phyloP scores from a whole-genome alignment of 2,329 filamentous ascomycete species.

The Neonectria ditissima region DNA sequence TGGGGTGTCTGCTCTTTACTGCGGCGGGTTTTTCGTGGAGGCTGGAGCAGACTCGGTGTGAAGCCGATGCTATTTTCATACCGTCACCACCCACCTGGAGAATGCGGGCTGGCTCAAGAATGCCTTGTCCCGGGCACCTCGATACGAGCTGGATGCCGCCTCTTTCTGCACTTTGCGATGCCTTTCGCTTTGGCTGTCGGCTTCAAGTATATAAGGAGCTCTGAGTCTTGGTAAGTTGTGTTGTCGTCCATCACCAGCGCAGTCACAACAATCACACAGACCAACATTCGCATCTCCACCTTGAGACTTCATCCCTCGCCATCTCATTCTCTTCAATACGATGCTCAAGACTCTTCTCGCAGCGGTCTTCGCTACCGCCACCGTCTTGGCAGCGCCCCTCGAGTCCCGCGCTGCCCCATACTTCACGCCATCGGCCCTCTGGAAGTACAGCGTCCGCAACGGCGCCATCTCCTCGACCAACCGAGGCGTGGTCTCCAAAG shows the following conservation, averaged over 20 bases:
- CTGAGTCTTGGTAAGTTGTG: not conserved
- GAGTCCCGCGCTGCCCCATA: slow-evolving; percentile 25
- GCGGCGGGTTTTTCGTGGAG: slow-evolving; percentile 17
- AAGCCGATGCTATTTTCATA: slow-evolving; percentile 25
- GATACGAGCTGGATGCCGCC: slow-evolving; percentile 3
- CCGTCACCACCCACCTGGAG: not conserved
- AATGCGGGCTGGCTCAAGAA: not conserved
- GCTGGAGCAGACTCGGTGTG: slow-evolving; percentile 9
- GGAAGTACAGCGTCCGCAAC: slow-evolving; percentile 39
- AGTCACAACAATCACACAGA: not conserved
- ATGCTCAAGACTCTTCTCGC: slow-evolving; percentile 37
- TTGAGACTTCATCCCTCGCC: not conserved
- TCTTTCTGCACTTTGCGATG: slow-evolving; percentile 1
- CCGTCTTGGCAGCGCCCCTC: slow-evolving; percentile 38
- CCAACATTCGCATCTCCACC: not conserved
- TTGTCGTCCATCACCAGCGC: not conserved
- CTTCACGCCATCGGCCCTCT: slow-evolving; percentile 40
- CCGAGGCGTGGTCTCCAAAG: slow-evolving; percentile 35
- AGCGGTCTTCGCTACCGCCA: slow-evolving; percentile 33
- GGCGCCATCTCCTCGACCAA: slow-evolving; percentile 38
- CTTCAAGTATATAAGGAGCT: slow-evolving; percentile 14
- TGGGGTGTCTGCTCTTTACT: not conserved
- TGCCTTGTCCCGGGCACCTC: slow-evolving; percentile 1
- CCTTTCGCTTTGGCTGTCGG: not conserved
- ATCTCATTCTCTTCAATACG: slow-evolving; percentile 30